phyloP scores from a whole-genome alignment of 169 alveolate species.

The Plasmodium falciparum region DNA sequence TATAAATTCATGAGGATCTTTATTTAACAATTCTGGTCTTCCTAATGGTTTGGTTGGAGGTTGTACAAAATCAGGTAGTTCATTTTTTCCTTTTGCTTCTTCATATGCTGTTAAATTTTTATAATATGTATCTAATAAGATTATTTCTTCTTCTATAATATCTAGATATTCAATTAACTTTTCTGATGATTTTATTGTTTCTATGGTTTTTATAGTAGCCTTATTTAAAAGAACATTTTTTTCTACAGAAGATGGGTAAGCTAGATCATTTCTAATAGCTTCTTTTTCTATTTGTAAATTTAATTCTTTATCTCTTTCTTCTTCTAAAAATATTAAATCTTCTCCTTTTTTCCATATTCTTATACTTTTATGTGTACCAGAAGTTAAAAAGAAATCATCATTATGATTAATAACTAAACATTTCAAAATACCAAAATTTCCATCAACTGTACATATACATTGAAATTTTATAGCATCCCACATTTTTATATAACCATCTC shows the following conservation, averaged over 20 bases:
- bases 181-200: conserved; percentile 87
- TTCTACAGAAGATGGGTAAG: conserved; percentile 83
- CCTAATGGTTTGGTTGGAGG: conserved; percentile 78
- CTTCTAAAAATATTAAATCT: conserved; percentile 85
- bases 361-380: conserved; percentile 84
- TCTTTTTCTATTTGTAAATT: conserved; percentile 88
- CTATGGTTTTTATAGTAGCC: conserved; percentile 88
- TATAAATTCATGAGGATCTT: conserved; percentile 75
- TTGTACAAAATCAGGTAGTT: conserved; percentile 65
- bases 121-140: conserved; percentile 67
- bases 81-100: conserved; percentile 74
- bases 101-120: conserved; percentile 65
- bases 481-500: conserved; percentile 84
- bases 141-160: conserved; percentile 78
- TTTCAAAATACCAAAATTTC: conserved; percentile 76
- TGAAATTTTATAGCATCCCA: conserved; percentile 87
- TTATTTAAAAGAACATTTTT: conserved; percentile 81
- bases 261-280: conserved; percentile 83
- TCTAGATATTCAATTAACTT: conserved; percentile 82
- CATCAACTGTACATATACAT: conserved; percentile 81
- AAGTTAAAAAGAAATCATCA: conserved; percentile 78
- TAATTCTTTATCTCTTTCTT: conserved; percentile 89
- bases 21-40: conserved; percentile 77
- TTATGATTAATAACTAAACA: conserved; percentile 75
- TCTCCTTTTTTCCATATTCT: conserved; percentile 86